These are phyloP conservation scores for Suhomyces tanzawaensis DNA, from an alignment of 805 yeast genomes.

Conservation along the genomic window DNA sequence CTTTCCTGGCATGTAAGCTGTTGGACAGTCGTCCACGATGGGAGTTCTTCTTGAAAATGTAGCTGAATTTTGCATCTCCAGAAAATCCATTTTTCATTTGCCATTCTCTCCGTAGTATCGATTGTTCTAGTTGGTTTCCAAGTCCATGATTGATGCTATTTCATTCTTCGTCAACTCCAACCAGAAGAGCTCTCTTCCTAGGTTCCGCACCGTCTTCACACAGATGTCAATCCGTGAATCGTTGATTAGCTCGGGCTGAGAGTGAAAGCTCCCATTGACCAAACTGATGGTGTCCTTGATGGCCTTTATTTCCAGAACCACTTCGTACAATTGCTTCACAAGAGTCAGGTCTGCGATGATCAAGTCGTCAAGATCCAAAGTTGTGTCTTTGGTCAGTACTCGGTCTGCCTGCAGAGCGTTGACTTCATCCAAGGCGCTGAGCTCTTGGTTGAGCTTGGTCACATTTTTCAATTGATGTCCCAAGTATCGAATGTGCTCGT, in stretches of 20 bases:
- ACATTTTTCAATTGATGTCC: slow-evolving; percentile 22
- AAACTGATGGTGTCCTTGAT: slow-evolving; percentile 64
- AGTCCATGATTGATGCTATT: slow-evolving; percentile 24
- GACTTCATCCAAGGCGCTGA: slow-evolving; percentile 21
- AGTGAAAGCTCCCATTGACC: slow-evolving; percentile 48
- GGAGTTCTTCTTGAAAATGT: no score
- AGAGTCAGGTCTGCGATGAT: slow-evolving; percentile 39
- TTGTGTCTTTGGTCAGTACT: slow-evolving; percentile 14
- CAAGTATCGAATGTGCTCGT: slow-evolving; percentile 29
- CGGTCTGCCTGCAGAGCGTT: slow-evolving; percentile 20
- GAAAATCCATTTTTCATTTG: no score
- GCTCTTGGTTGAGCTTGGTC: slow-evolving; percentile 22
- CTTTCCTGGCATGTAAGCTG: no score
- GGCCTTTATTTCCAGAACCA: slow-evolving; percentile 66
- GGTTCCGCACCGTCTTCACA: slow-evolving; percentile 33
- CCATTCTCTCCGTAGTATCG: no score
- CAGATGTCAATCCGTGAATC: slow-evolving; percentile 33
- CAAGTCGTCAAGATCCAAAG: slow-evolving; percentile 31
- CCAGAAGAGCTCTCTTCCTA: slow-evolving; percentile 44
- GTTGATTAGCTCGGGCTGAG: slow-evolving; percentile 32
- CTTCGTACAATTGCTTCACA: slow-evolving; percentile 55
- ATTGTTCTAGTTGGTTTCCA: slow-evolving; percentile 3
- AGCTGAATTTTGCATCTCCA: no score
- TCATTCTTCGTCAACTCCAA: slow-evolving; percentile 34
- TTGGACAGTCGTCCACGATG: no score